These are phyloP conservation scores for Periconia macrospinosa DNA, from an alignment of 2,329 filamentous ascomycete species.

Conservation along the genomic window DNA sequence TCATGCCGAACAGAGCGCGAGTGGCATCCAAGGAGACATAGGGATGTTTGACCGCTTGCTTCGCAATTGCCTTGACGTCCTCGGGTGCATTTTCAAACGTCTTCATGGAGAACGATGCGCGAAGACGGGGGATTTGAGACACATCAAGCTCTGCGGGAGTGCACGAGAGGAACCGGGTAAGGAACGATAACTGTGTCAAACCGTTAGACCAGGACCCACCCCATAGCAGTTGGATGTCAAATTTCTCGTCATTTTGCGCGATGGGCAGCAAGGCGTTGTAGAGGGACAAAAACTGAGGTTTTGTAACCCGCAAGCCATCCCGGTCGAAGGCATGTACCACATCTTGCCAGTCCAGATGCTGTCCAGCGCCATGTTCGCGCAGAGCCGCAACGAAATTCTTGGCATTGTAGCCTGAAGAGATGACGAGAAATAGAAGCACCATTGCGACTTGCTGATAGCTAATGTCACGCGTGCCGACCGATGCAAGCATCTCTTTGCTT, in stretches of 20 bases:
- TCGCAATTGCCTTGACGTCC: slow-evolving; percentile 61
- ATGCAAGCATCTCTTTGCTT: slow-evolving; percentile 61
- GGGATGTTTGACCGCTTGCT: slow-evolving; percentile 76
- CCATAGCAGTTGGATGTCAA: slow-evolving; percentile 90
- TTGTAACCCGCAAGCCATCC: slow-evolving; percentile 72
- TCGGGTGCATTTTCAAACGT: slow-evolving; percentile 65
- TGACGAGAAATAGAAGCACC: slow-evolving; percentile 72
- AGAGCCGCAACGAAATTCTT: slow-evolving; percentile 67
- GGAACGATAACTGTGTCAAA: slow-evolving; percentile 90
- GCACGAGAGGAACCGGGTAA: slow-evolving; percentile 81
- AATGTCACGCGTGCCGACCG: slow-evolving; percentile 64
- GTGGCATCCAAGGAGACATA: slow-evolving; percentile 87
- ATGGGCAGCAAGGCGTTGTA: slow-evolving; percentile 78
- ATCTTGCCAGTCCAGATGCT: slow-evolving; percentile 65
- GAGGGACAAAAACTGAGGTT: slow-evolving; percentile 77
- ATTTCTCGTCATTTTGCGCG: slow-evolving; percentile 61
- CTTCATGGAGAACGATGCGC: slow-evolving; percentile 71
- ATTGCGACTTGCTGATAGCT: slow-evolving; percentile 81
- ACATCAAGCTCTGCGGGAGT: slow-evolving; percentile 77
- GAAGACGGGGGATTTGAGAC: slow-evolving; percentile 78
- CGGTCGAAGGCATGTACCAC: slow-evolving; percentile 82
- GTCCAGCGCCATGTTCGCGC: slow-evolving; percentile 57
- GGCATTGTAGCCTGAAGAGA: slow-evolving; percentile 64
- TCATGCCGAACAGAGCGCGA: slow-evolving; percentile 65
- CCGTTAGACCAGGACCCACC: slow-evolving; percentile 84